Evolutionary conservation across 1,284 basidiomycete genomes (phyloP), one percentile per base, ranked within the genome.

Genomic region (Tausonia pullulans): DNA sequence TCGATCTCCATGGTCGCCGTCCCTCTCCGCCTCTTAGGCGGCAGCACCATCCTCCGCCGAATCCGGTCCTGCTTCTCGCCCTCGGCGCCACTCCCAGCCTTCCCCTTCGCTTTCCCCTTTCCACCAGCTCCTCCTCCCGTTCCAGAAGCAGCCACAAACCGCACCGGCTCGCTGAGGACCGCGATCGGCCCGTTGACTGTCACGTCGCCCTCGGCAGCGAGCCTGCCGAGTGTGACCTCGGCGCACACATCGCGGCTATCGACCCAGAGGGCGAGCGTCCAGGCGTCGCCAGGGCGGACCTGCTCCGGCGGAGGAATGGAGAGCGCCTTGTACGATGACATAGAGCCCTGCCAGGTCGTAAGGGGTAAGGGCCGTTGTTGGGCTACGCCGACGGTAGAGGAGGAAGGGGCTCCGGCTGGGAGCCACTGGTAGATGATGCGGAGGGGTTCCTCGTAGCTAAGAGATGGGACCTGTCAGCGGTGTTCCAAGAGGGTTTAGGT

Each of bases 41-140:
- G 59, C 27, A 64, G 51, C 5, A 54, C 62, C 43, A 64, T 54
- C 46, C 41, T 40, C 43, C 62, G 55, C 53, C 43, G 40, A 4
- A 64, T 64, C 48, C 57, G 62, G 45, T 64, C 57, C 62, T 64
- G 62, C 44, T 64, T 64, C 45, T 60, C 58, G 5, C 27, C 63
- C 44, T 43, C 46, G 0, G 39, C 41, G 1, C 40, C 40, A 6
- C 52, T 16, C 40, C 13, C n/a, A 14, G 46, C 61, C 44, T 58
- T 62, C 9, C 8, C 58, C 52, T 59, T 48, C 57, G 5, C 44
- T 40, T 48, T 64, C 54, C 27, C 45, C 48, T 54, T 48, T 14
- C 16, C 55, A 39, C 58, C 52, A 8, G 58, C 8, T 39, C 54
- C 54, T 11, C 45, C 55, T 10, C 48, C 39, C 10, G n/a, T 40